Evolutionary conservation across 208 protist genomes (phyloP).

Genomic region (Leptomonas seymouri): DNA sequence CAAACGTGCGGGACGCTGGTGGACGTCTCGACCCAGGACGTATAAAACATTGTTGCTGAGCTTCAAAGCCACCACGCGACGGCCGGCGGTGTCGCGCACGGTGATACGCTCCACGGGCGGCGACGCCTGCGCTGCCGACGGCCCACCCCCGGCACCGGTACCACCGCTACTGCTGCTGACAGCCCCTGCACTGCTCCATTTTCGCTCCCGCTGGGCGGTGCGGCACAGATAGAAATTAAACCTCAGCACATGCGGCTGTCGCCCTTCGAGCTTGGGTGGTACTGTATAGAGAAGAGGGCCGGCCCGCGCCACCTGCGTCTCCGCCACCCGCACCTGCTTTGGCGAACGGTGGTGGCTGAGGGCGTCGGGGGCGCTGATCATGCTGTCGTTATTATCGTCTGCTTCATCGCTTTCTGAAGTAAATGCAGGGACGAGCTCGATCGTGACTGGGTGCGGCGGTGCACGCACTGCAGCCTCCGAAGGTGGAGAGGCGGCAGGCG

Average conservation of each 20-base stretch:
- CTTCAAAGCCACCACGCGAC: constrained; percentile 16
- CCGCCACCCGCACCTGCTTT: neutral
- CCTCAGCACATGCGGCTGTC: constrained; percentile 14
- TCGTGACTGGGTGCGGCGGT: neutral
- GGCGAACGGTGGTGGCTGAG: neutral
- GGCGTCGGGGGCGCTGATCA: neutral
- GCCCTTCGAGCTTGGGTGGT: constrained; percentile 9
- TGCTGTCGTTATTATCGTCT: neutral
- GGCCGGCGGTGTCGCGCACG: constrained; percentile 12
- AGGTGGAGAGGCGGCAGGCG: neutral
- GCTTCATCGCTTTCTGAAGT: neutral
- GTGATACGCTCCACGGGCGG: constrained; percentile 29
- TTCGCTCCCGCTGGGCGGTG: neutral
- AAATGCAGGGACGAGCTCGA: constrained; percentile 25
- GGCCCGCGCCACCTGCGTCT: constrained; percentile 26
- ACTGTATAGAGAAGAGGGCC: constrained; percentile 38
- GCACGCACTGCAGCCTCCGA: neutral
- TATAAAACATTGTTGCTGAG: constrained; percentile 4
- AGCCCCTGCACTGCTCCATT: neutral
- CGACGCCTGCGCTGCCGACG: neutral
- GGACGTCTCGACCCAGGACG: constrained; percentile 11
- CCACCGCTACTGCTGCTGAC: neutral
- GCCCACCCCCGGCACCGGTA: neutral
- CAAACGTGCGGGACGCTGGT: neutral
- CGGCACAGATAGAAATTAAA: constrained; percentile 39